phyloP scores from a whole-genome alignment of 768 basidiomycete genomes.

The Boletus vermiculosoides region DNA sequence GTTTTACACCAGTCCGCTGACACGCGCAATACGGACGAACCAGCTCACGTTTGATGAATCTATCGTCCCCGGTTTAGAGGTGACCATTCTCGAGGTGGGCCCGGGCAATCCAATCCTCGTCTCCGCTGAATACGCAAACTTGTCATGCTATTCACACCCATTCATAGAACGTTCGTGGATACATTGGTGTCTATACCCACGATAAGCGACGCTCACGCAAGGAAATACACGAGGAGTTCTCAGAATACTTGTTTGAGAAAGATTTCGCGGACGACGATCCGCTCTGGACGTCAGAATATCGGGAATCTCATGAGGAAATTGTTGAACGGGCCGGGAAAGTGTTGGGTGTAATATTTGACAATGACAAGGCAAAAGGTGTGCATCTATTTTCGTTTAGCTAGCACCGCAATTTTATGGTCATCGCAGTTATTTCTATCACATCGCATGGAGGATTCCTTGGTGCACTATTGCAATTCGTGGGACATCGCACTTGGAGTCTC shows the following conservation, averaged over 20 bases:
- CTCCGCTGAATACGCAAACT: background rate
- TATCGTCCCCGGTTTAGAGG: constrained; percentile 25
- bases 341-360: constrained; percentile 43
- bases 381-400: background rate
- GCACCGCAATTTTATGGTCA: background rate
- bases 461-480: constrained; percentile 47
- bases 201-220: constrained; percentile 52
- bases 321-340: constrained; percentile 46
- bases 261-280: constrained; percentile 58
- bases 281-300: constrained; percentile 41
- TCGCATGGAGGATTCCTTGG: constrained; percentile 60
- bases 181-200: constrained; percentile 59
- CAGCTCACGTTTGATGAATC: constrained; percentile 46
- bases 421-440: constrained; percentile 57
- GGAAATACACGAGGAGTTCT: constrained; percentile 39
- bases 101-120: background rate
- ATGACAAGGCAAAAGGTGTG: constrained; percentile 44
- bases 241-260: constrained; percentile 48
- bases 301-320: constrained; percentile 17
- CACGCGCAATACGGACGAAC: constrained; percentile 53
- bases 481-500: constrained; percentile 40
- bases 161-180: constrained; percentile 58
- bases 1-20: constrained; percentile 41
- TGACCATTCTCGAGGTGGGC: constrained; percentile 55
- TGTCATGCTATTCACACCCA: background rate